phyloP scores from a whole-genome alignment of 305 asterid genomes.

The Fraxinus angustifolia region DNA sequence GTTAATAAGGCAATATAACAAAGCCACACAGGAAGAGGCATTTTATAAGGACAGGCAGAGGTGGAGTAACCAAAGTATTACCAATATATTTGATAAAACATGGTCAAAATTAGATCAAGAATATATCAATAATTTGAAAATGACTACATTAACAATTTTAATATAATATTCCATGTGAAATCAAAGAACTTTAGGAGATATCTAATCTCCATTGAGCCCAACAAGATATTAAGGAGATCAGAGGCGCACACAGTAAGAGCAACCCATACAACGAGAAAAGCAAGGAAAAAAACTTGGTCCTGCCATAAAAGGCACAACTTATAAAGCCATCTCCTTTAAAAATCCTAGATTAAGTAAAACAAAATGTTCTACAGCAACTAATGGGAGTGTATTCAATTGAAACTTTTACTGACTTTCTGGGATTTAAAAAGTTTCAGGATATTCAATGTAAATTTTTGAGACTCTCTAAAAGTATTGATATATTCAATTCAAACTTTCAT shows the following conservation, averaged over 20 bases:
- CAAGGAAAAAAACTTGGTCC: neutral
- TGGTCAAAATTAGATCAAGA: neutral
- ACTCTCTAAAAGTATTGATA: too few relatives aligned
- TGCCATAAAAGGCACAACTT: neutral
- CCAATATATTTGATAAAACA: neutral
- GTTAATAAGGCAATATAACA: neutral
- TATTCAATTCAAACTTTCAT: too few relatives aligned
- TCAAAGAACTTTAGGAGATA: neutral
- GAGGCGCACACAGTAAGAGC: neutral
- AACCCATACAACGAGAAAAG: neutral
- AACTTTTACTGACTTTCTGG: too few relatives aligned
- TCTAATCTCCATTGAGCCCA: neutral
- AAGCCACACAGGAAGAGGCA: neutral
- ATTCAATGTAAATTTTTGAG: too few relatives aligned
- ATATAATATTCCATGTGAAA: neutral
- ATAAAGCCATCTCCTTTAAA: neutral
- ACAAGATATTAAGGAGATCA: slow-evolving; percentile 1
- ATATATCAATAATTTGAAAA: slow-evolving; percentile 5
- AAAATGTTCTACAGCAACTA: too few relatives aligned
- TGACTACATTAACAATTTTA: neutral
- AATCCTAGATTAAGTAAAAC: too few relatives aligned
- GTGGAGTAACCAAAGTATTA: neutral
- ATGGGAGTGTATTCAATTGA: too few relatives aligned
- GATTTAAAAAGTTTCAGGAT: too few relatives aligned
- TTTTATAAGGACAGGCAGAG: neutral